Evolutionary conservation across 179 eudicot species (phyloP).

Genomic region (Vitellaria paradoxa): DNA sequence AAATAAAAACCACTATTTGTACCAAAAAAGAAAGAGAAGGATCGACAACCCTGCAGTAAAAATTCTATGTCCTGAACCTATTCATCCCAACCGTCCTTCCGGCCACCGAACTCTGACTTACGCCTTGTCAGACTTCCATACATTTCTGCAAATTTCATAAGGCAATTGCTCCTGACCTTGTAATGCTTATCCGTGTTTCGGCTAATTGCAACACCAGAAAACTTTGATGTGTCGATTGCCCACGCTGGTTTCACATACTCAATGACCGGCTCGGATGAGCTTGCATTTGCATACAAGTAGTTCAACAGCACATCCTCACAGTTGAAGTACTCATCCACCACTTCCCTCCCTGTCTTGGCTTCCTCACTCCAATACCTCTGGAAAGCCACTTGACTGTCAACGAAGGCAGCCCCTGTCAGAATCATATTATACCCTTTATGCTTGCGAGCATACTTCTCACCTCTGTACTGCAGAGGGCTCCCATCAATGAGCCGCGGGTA

Average conservation of each 20-base stretch:
- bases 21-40: neutral
- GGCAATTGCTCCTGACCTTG: constrained; percentile 65
- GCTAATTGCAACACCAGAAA: constrained; percentile 81
- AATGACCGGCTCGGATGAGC: constrained; percentile 41
- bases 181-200: constrained; percentile 76
- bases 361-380: constrained; percentile 78
- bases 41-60: neutral
- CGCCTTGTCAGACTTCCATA: constrained; percentile 68
- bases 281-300: constrained; percentile 83
- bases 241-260: constrained; percentile 87
- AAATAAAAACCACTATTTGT: neutral
- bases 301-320: constrained; percentile 94
- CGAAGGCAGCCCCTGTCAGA: constrained; percentile 90
- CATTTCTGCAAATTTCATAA: constrained; percentile 48
- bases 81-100: constrained; percentile 94
- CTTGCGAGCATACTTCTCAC: constrained; percentile 76
- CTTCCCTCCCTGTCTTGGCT: constrained; percentile 56
- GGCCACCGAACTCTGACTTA: constrained; percentile 54
- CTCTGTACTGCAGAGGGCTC: constrained; percentile 50
- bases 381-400: constrained; percentile 68
- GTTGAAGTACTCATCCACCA: constrained; percentile 72
- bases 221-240: constrained; percentile 88
- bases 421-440: constrained; percentile 81
- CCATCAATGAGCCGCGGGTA: constrained; percentile 74
- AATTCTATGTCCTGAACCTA: constrained; percentile 30